Base-by-base conservation (phyloP, 768 basidiomycete species). In the Trametes meyenii region DNA sequence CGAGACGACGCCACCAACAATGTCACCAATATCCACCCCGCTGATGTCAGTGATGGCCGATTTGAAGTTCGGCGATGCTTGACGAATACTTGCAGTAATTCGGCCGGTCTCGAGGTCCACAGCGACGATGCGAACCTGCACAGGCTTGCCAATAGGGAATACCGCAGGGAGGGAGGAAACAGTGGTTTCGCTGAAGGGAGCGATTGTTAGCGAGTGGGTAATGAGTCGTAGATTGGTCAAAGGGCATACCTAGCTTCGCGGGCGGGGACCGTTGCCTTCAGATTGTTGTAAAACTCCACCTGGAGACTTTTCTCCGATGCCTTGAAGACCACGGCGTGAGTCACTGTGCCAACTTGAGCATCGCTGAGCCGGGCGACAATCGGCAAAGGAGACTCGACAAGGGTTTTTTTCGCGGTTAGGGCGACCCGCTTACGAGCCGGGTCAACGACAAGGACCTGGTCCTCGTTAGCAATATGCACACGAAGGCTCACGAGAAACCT, bases 231-330 rank as follows among this genome's bases (percentile, higher is more conserved):
- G 6, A 35, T 12, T 36, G 17, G 43, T 42, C 26, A 52, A 5
- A 33, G 29, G 39, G 65, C 81, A 44, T 74, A 94, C 93, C 89
- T 91, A 12, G 89, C 85, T 78, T 98, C 97, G 53, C 82, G 85
- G 10, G 81, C 74, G 3, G 94, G 91, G 2, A 99, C 83, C 43
- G 88, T 77, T 1, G 92, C 97, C 68, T 91, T 89, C 58, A 96
- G 66, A 55, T 90, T 90, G 63, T 94, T 96, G 72, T 89, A 99
- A 67, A 97, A 92, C 70, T 97, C 95, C 29, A 98, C 86, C 65
- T 94, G 77, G 48, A 96, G 76, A 62, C 86, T 81, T 70, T 89
- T 95, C 16, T 92, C 90, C 36, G 85, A 77, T n/a, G 92, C 79
- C 71, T 88, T 92, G 78, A 87, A 89, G 49, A 99, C 81, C 2